Evolutionary conservation across 805 yeast genomes (phyloP).

Genomic region (Zygotorulaspora danielsina): DNA sequence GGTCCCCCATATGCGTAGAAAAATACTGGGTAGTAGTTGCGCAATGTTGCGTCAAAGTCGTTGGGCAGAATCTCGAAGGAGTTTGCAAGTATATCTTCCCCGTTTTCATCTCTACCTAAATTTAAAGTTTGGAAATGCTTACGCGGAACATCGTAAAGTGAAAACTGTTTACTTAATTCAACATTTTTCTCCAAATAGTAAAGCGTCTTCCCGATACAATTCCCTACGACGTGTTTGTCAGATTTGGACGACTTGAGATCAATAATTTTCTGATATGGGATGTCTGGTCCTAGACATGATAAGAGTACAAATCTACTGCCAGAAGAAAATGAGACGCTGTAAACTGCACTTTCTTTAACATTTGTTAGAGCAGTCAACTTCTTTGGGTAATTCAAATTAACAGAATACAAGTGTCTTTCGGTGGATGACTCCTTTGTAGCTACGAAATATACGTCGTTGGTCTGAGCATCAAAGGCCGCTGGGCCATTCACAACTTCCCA

Average conservation of each 20-base stretch:
- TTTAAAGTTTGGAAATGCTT: slow-evolving; percentile 49
- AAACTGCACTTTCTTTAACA: slow-evolving; percentile 57
- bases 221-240: slow-evolving; percentile 17
- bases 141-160: slow-evolving; percentile 54
- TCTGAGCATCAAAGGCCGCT: slow-evolving; percentile 52
- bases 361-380: slow-evolving; percentile 45
- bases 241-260: slow-evolving; percentile 42
- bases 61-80: slow-evolving; percentile 75
- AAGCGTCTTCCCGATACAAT: slow-evolving; percentile 29
- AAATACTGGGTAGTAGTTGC: slow-evolving; percentile 71
- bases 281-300: slow-evolving; percentile 69
- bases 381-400: slow-evolving; percentile 46
- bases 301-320: slow-evolving; percentile 71
- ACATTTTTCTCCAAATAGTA: slow-evolving; percentile 40
- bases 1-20: slow-evolving; percentile 96
- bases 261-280: slow-evolving; percentile 74
- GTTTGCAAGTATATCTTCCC: slow-evolving; percentile 50
- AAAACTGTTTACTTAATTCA: slow-evolving; percentile 38
- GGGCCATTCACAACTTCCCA: slow-evolving; percentile 91
- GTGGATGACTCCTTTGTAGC: slow-evolving; percentile 75
- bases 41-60: slow-evolving; percentile 49
- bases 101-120: slow-evolving; percentile 47
- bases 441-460: slow-evolving; percentile 51
- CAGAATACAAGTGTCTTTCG: slow-evolving; percentile 79
- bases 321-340: slow-evolving; percentile 66